Conservation (phyloP, 305 asterid genomes). For the Solanum hybrid region DNA sequence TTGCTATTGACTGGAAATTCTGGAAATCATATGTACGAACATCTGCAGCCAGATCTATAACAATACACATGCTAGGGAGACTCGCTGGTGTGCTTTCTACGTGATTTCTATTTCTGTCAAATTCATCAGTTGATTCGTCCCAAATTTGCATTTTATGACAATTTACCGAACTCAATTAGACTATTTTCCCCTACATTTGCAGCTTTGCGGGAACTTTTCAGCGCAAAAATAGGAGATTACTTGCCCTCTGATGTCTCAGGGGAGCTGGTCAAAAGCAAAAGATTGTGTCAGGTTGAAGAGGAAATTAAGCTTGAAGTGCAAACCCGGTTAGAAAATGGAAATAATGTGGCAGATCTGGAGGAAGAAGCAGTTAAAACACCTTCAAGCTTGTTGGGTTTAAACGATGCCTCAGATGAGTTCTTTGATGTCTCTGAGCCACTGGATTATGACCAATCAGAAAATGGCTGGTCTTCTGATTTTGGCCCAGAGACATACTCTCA, state of each 20-base stretch:
- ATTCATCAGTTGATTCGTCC: slow-evolving; percentile 2
- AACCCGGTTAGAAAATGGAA: slow-evolving; percentile 41
- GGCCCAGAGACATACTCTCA: slow-evolving; percentile 54
- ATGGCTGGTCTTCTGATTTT: slow-evolving; percentile 73
- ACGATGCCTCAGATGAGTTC: slow-evolving; percentile 83
- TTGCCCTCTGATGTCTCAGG: slow-evolving; percentile 60
- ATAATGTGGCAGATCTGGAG: slow-evolving; percentile 36
- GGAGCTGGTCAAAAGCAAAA: slow-evolving; percentile 50
- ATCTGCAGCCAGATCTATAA: slow-evolving; percentile 78
- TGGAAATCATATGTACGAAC: slow-evolving; percentile 75
- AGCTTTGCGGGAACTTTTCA: slow-evolving; percentile 89
- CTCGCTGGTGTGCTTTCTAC: slow-evolving; percentile 53
- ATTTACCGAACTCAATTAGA: slow-evolving; percentile 10
- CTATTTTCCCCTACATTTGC: slow-evolving; percentile 18
- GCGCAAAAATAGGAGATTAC: slow-evolving; percentile 54
- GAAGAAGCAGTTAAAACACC: slow-evolving; percentile 60
- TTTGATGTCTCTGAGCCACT: slow-evolving; percentile 87
- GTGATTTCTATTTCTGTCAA: background rate
- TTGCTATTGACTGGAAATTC: slow-evolving; percentile 95
- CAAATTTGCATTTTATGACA: slow-evolving; percentile 4
- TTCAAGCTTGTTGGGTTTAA: slow-evolving; percentile 75
- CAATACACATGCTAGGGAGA: slow-evolving; percentile 88
- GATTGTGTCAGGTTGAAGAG: slow-evolving; percentile 31
- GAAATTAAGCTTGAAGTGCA: slow-evolving; percentile 49
- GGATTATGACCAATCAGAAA: slow-evolving; percentile 74